These are phyloP conservation scores for Sordariomycetes sp. DNA, from an alignment of 2,329 filamentous ascomycete species.

Conservation along the genomic window DNA sequence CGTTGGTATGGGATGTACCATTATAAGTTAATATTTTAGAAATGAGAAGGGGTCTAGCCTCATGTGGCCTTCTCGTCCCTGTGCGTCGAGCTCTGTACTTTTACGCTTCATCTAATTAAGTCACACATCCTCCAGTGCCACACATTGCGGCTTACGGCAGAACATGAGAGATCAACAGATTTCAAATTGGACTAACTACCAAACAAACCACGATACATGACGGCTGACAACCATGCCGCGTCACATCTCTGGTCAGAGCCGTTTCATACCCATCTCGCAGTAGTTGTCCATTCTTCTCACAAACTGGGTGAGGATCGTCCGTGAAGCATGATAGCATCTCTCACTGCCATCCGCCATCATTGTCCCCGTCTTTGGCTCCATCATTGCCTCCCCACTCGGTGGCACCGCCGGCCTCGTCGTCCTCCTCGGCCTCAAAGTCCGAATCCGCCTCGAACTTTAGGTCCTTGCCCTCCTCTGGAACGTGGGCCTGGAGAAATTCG, in stretches of 20 bases:
- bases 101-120: not conserved
- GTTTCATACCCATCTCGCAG: not conserved
- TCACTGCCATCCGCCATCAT: not conserved
- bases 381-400: conserved; percentile 50
- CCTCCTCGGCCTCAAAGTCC: conserved; percentile 32
- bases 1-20: not conserved
- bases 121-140: not conserved
- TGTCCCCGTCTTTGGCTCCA: conserved; percentile 10
- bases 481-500: conserved; percentile 62
- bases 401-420: conserved; percentile 51
- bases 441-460: conserved; percentile 46
- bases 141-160: not conserved
- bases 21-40: not conserved
- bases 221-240: not conserved
- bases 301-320: not conserved
- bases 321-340: not conserved
- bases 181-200: not conserved
- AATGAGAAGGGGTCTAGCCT: too few relatives aligned
- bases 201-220: not conserved
- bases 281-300: not conserved
- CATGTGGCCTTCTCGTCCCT: not conserved
- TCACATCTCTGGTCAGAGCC: not conserved
- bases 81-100: not conserved
- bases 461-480: conserved; percentile 41
- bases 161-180: not conserved